A percentile compares a stretch with the other conserved stretches of the same genome.
phyloP scores from a whole-genome alignment of 805 yeast genomes.

The Blastobotrys chiropterorum region DNA sequence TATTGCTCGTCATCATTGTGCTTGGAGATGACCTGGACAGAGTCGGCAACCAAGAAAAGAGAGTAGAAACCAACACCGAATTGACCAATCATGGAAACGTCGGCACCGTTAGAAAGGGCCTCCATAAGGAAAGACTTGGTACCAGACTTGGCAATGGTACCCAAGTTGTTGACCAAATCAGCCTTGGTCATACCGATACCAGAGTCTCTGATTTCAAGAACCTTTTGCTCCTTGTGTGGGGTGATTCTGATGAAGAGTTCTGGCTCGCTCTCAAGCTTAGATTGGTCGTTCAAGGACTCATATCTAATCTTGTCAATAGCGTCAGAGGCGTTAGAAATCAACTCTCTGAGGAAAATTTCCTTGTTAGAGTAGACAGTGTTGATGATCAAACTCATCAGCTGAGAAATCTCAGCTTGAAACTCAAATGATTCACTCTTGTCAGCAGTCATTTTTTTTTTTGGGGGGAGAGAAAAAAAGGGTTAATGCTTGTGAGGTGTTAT shows the following conservation, averaged over 20 bases:
- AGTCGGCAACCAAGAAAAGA: conserved; percentile 97
- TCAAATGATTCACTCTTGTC: conserved; percentile 46
- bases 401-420: conserved; percentile 99
- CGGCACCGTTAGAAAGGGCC: conserved; percentile 99
- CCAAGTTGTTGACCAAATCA: conserved; percentile 96
- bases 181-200: conserved; percentile 99
- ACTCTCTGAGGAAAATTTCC: conserved; percentile 98
- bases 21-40: conserved; percentile 96
- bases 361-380: conserved; percentile 99
- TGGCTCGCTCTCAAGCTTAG: conserved; percentile 89
- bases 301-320: conserved; percentile 98
- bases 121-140: conserved; percentile 96
- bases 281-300: conserved; percentile 89
- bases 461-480: background rate
- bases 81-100: conserved; percentile 99
- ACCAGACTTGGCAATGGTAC: conserved; percentile 99
- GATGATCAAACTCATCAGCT: conserved; percentile 99
- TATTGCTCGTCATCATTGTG: conserved; percentile 99
- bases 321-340: conserved; percentile 98
- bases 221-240: conserved; percentile 90
- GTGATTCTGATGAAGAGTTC: conserved; percentile 96
- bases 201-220: conserved; percentile 95
- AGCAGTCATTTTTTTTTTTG: conserved; percentile 21
- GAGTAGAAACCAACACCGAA: conserved; percentile 99
- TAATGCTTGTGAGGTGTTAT: background rate